phyloP scores from a whole-genome alignment of 1,284 basidiomycete species.

The Cryptococcus sp. region DNA sequence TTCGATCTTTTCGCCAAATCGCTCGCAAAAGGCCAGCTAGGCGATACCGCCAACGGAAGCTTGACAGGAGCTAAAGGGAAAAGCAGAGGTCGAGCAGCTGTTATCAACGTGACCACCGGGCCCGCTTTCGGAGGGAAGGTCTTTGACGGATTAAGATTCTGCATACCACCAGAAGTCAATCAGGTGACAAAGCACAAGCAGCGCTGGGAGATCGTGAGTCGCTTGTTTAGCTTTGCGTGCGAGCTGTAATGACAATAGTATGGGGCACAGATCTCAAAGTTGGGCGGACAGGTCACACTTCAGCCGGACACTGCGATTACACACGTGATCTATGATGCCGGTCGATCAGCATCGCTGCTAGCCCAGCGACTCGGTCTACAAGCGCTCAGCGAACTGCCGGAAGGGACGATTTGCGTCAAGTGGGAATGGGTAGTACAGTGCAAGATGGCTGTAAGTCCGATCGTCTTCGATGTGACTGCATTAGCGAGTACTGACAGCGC shows the following conservation, averaged over 20 bases:
- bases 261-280: slow-evolving; percentile 29
- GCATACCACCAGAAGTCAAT: slow-evolving; percentile 34
- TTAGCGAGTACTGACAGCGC: neutral
- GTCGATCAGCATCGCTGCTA: slow-evolving; percentile 23
- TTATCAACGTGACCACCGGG: neutral
- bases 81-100: slow-evolving; percentile 1
- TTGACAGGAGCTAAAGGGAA: slow-evolving; percentile 4
- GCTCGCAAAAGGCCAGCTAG: slow-evolving; percentile 10
- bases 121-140: slow-evolving; percentile 24
- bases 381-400: slow-evolving; percentile 38
- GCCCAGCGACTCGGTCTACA: slow-evolving; percentile 34
- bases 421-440: slow-evolving; percentile 44
- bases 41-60: slow-evolving; percentile 3
- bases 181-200: slow-evolving; percentile 27
- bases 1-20: slow-evolving; percentile 28
- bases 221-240: neutral
- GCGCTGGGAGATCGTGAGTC: slow-evolving; percentile 38
- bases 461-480: neutral
- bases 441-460: slow-evolving; percentile 31
- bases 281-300: slow-evolving; percentile 36
- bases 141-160: slow-evolving; percentile 41
- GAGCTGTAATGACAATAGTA: neutral
- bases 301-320: slow-evolving; percentile 47
- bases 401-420: slow-evolving; percentile 41
- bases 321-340: slow-evolving; percentile 43